phyloP scores from a whole-genome alignment of 176 grass and related monocot species.

The Areca catechu region DNA sequence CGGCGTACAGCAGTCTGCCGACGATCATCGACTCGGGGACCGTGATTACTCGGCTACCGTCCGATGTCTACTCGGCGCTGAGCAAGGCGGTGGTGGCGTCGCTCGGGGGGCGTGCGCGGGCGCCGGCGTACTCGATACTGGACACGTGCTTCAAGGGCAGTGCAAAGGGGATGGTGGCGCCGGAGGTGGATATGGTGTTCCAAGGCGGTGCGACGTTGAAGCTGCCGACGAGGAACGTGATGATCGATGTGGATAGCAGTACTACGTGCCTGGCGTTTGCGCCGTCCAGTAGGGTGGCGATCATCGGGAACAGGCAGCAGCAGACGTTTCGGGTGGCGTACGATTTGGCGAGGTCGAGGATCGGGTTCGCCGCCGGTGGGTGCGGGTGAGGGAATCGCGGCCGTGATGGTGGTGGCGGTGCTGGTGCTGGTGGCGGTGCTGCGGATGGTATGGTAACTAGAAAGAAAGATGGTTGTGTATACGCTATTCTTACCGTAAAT shows the following conservation, averaged over 20 bases:
- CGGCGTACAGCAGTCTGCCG: background rate
- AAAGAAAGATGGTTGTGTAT: too few relatives aligned
- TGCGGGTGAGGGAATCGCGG: background rate
- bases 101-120: background rate
- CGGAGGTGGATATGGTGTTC: slow-evolving; percentile 27
- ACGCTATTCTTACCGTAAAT: too few relatives aligned
- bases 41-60: slow-evolving; percentile 28
- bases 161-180: background rate
- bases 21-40: slow-evolving; percentile 33
- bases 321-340: slow-evolving; percentile 30
- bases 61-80: slow-evolving; percentile 23
- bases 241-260: slow-evolving; percentile 19
- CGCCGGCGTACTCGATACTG: slow-evolving; percentile 25
- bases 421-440: too few relatives aligned
- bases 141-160: slow-evolving; percentile 35
- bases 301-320: slow-evolving; percentile 42
- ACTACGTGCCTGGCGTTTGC: slow-evolving; percentile 33
- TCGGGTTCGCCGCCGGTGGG: slow-evolving; percentile 26
- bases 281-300: slow-evolving; percentile 9
- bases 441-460: too few relatives aligned
- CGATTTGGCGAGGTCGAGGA: slow-evolving; percentile 17
- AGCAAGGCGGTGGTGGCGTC: slow-evolving; percentile 13
- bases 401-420: background rate
- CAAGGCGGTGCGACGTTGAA: slow-evolving; percentile 25
- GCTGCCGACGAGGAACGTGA: slow-evolving; percentile 19